Conservation (phyloP, 495 filamentous ascomycete species). For the Penicillium arizonense region DNA sequence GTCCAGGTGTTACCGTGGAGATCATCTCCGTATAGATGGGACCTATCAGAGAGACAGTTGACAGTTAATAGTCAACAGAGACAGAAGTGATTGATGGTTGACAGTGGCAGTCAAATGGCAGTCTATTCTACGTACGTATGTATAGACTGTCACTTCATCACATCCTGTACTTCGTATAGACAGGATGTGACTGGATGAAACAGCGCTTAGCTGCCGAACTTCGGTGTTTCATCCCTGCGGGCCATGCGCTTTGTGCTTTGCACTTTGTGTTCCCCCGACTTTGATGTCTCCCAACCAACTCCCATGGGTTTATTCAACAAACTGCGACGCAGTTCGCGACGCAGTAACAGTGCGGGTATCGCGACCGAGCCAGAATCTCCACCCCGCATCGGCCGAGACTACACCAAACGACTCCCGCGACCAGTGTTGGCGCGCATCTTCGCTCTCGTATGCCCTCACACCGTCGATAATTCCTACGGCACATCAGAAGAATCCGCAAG, state of each 20-base stretch:
- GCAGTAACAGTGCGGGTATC: conserved; percentile 26
- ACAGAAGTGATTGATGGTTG: too few relatives aligned
- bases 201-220: too few relatives aligned
- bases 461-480: conserved; percentile 70
- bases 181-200: too few relatives aligned
- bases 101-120: too few relatives aligned
- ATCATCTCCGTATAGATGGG: too few relatives aligned
- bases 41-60: too few relatives aligned
- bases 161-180: too few relatives aligned
- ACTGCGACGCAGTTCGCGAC: conserved; percentile 33
- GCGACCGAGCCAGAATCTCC: conserved; percentile 23
- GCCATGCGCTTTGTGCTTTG: conserved; percentile 3
- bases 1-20: too few relatives aligned
- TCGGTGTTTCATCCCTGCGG: conserved; percentile 23
- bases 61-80: too few relatives aligned
- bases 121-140: too few relatives aligned
- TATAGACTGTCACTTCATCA: too few relatives aligned
- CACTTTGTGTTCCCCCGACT: background rate
- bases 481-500: conserved; percentile 78
- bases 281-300: conserved; percentile 5
- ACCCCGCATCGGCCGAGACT: conserved; percentile 36
- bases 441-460: conserved; percentile 78
- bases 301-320: conserved; percentile 39
- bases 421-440: conserved; percentile 73
- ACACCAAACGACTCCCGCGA: conserved; percentile 54